These are phyloP conservation scores for Tetramitus jugosus DNA, from an alignment of 208 protist species.

Conservation along the genomic window DNA sequence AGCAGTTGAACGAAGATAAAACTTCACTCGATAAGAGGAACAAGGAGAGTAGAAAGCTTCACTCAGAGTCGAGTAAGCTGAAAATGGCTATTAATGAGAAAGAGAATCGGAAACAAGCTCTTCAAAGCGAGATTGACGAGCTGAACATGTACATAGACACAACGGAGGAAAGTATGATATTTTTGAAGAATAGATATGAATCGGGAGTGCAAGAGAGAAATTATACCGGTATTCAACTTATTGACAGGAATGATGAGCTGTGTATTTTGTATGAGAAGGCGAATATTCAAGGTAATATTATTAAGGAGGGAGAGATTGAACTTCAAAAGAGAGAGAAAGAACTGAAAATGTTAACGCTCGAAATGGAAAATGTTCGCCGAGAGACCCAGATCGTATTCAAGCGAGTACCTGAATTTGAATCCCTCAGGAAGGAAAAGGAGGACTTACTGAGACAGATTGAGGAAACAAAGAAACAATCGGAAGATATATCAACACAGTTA, in stretches of 20 bases:
- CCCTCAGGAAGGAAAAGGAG: slow-evolving; percentile 45
- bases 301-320: slow-evolving; percentile 62
- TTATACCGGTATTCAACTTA: slow-evolving; percentile 83
- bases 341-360: not conserved
- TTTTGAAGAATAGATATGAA: slow-evolving; percentile 68
- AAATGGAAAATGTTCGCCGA: not conserved
- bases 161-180: slow-evolving; percentile 70
- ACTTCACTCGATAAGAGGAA: slow-evolving; percentile 61
- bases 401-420: slow-evolving; percentile 25
- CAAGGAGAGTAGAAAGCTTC: slow-evolving; percentile 56
- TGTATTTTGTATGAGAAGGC: slow-evolving; percentile 82
- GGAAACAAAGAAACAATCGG: slow-evolving; percentile 53
- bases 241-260: slow-evolving; percentile 90
- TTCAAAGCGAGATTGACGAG: slow-evolving; percentile 71
- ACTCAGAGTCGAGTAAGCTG: slow-evolving; percentile 60
- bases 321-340: slow-evolving; percentile 11
- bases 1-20: slow-evolving; percentile 61
- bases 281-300: slow-evolving; percentile 76
- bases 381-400: not conserved
- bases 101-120: slow-evolving; percentile 57
- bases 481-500: slow-evolving; percentile 70
- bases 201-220: slow-evolving; percentile 75
- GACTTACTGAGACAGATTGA: slow-evolving; percentile 69
- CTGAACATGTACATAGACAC: slow-evolving; percentile 75
- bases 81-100: slow-evolving; percentile 53